Evolutionary conservation across 495 filamentous ascomycete genomes (phyloP), one percentile per base, ranked within the genome.

Genomic region (Aspergillus saccharolyticus): DNA sequence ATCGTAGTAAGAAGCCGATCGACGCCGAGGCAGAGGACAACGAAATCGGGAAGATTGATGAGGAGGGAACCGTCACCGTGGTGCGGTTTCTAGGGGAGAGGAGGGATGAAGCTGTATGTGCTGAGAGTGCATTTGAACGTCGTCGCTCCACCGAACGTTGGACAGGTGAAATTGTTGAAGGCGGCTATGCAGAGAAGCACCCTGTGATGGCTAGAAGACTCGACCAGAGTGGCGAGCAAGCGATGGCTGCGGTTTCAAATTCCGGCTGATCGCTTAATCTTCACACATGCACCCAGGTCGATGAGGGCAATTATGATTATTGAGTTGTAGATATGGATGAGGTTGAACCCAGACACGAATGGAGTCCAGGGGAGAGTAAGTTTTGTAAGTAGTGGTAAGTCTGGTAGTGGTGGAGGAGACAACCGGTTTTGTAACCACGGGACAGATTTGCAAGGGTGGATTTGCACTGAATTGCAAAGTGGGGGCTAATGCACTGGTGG

Each of bases 121-220:
- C 69, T 66, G 71, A 68, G 67, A 64, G 73, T 70, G 73, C 75
- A 78, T 78, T 78, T 78, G 75, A 78, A 74, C 74, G 73, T 71
- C 57, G 72, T 71, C 66, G 62, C 58, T 61, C 42, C 49, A 66
- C 52, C 64, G 63, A 59, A 47, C 53, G 60, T 47, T 53, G 43
- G 45, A 25, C 18, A 46, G 48, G 44, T 30, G 28, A 42, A 10
- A 12, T 39, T 39, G 33, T 39, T 39, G 33, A 39, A 49, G 42
- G 50, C 25, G 46, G 33, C 33, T 39, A 39, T 39, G 33, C 33
- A 39, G 12, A 39, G 33, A 39, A 39, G 33, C 33, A 12, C 7
- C 33, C 33, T 39, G 33, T 8, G 33, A 39, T 39, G 6, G 6
- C 33, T 39, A 39, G 33, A 39, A 39, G 33, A 39, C 33, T 39